Evolutionary conservation across 2,329 filamentous ascomycete genomes (phyloP).

Genomic region (Huntiella abstrusa): DNA sequence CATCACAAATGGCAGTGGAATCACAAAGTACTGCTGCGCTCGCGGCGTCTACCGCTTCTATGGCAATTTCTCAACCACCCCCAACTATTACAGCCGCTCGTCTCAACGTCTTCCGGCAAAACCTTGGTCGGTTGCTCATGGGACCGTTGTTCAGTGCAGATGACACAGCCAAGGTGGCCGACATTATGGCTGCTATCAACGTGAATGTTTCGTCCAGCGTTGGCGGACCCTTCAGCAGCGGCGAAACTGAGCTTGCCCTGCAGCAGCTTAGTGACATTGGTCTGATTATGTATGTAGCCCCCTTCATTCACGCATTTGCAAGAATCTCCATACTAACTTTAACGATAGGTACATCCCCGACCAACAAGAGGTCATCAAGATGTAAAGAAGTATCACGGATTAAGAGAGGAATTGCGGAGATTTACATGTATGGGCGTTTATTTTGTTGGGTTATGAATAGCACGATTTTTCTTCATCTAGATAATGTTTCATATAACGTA

Average conservation of each 20-base stretch:
- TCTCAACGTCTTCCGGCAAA: constrained; percentile 55
- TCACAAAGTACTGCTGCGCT: constrained; percentile 23
- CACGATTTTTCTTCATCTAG: too few species aligned
- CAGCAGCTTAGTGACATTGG: constrained; percentile 49
- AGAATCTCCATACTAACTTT: constrained; percentile 12
- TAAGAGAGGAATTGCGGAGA: too few species aligned
- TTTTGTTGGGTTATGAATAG: too few species aligned
- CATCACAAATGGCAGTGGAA: constrained; percentile 41
- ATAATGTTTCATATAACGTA: too few species aligned
- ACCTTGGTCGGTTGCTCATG: constrained; percentile 67
- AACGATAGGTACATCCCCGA: constrained; percentile 29
- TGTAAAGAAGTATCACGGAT: constrained; percentile 23
- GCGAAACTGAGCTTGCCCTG: constrained; percentile 61
- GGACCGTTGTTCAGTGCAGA: constrained; percentile 62
- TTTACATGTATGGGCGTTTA: too few species aligned
- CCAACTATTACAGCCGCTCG: constrained; percentile 40
- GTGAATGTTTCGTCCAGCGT: constrained; percentile 34
- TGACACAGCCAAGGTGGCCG: constrained; percentile 59
- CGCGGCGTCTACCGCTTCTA: constrained; percentile 19
- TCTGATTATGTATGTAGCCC: constrained; percentile 61
- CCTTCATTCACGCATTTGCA: not conserved
- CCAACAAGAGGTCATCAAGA: constrained; percentile 51
- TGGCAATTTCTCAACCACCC: constrained; percentile 21
- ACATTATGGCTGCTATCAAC: constrained; percentile 66
- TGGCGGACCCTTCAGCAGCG: constrained; percentile 44